Conservation (phyloP, 371 early-diverging fungal genomes). For the Rhizopus sp. region DNA sequence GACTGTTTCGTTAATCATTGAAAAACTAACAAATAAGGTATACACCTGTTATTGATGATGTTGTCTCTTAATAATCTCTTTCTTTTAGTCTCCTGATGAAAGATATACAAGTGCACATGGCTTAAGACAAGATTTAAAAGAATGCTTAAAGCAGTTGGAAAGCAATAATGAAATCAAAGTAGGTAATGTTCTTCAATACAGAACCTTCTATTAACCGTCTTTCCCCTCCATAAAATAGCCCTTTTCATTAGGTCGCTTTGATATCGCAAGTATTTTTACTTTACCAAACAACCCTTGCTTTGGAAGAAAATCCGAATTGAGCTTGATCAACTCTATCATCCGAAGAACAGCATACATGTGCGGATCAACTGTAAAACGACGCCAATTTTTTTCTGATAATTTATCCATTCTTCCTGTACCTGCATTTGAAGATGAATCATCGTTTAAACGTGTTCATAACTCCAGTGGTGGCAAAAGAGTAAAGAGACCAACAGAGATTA, state of each 20-base stretch:
- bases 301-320: conserved; percentile 45
- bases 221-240: conserved; percentile 1
- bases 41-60: neutral
- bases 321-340: conserved; percentile 36
- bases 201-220: too few relatives aligned
- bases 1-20: conserved; percentile 50
- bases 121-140: conserved; percentile 56
- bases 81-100: conserved; percentile 57
- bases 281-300: conserved; percentile 53
- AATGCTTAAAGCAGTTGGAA: conserved; percentile 43
- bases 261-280: conserved; percentile 59
- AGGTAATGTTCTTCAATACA: neutral
- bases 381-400: conserved; percentile 4
- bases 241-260: conserved; percentile 51
- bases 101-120: conserved; percentile 62
- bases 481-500: conserved; percentile 41
- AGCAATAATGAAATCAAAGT: conserved; percentile 6
- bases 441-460: conserved; percentile 19
- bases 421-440: conserved; percentile 10
- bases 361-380: conserved; percentile 22
- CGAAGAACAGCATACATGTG: conserved; percentile 39
- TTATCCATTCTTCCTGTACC: neutral
- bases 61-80: neutral
- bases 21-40: conserved; percentile 64
- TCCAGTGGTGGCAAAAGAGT: conserved; percentile 6